phyloP scores from a whole-genome alignment of 257 asterid species.

The Lithospermum erythrorhizon region DNA sequence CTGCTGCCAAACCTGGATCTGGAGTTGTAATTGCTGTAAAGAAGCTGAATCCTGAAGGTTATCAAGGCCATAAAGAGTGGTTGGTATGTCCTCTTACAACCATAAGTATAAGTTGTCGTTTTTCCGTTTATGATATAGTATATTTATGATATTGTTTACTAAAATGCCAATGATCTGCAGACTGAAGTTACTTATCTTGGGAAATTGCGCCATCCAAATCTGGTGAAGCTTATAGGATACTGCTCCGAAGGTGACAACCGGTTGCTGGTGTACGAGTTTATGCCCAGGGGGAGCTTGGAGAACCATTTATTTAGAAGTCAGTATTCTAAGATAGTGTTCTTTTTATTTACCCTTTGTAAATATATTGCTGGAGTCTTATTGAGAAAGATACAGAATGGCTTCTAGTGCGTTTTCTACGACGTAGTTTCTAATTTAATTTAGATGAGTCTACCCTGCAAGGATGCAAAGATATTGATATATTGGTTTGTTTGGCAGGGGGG shows the following conservation, averaged over 20 bases:
- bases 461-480: constrained; percentile 3
- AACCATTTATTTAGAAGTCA: constrained; percentile 86
- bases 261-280: constrained; percentile 86
- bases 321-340: constrained; percentile 10
- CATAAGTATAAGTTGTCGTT: not conserved
- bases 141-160: not conserved
- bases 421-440: not conserved
- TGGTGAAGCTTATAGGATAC: constrained; percentile 89
- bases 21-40: constrained; percentile 93
- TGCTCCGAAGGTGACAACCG: constrained; percentile 84
- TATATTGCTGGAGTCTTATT: no score
- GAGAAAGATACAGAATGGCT: no score
- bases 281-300: constrained; percentile 97
- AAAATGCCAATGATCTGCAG: constrained; percentile 31
- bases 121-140: not conserved
- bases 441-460: constrained; percentile 1
- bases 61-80: constrained; percentile 99
- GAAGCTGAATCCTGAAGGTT: constrained; percentile 89
- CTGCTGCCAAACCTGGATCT: constrained; percentile 72
- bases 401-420: no score
- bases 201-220: constrained; percentile 79
- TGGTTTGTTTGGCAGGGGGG: constrained; percentile 49
- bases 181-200: constrained; percentile 93
- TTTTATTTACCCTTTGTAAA: not conserved
- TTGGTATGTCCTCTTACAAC: constrained; percentile 42